Evolutionary conservation across 805 yeast genomes (phyloP).

Genomic region (Candida krabiensis): DNA sequence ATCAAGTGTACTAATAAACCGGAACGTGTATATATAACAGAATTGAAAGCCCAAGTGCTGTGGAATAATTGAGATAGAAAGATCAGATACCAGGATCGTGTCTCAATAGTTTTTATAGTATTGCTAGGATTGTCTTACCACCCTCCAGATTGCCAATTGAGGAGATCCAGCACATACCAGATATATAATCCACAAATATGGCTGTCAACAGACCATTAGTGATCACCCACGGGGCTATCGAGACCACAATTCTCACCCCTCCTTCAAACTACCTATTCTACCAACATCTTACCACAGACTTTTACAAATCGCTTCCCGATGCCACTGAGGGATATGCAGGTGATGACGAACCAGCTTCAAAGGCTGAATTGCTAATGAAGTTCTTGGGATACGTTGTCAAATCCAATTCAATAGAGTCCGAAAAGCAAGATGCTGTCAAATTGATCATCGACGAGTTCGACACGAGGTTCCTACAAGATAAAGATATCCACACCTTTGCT

Average conservation of each 20-base stretch:
- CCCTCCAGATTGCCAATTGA: not conserved
- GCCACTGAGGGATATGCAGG: conserved; percentile 82
- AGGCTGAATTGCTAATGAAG: conserved; percentile 79
- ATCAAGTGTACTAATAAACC: not conserved
- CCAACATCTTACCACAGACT: conserved; percentile 86
- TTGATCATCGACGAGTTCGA: conserved; percentile 82
- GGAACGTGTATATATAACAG: not conserved
- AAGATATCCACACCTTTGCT: conserved; percentile 88
- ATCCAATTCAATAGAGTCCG: conserved; percentile 27
- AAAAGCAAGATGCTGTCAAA: conserved; percentile 57
- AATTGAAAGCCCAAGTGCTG: not conserved
- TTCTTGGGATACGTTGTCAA: conserved; percentile 71
- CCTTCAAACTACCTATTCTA: conserved; percentile 74
- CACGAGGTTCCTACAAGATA: conserved; percentile 67
- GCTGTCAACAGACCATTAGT: conserved; percentile 68
- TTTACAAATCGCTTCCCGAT: conserved; percentile 71
- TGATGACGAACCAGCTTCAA: conserved; percentile 85
- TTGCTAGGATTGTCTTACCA: not conserved
- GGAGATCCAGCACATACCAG: not conserved
- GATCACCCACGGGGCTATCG: conserved; percentile 81
- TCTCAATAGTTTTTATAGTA: not conserved
- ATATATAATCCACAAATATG: conserved; percentile 13
- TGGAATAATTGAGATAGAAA: not conserved
- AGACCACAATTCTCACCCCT: conserved; percentile 86
- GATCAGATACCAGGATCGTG: not conserved